Evolutionary conservation across 352 stramenopile genomes (phyloP).

Genomic region (Phytophthora gonapodyides): DNA sequence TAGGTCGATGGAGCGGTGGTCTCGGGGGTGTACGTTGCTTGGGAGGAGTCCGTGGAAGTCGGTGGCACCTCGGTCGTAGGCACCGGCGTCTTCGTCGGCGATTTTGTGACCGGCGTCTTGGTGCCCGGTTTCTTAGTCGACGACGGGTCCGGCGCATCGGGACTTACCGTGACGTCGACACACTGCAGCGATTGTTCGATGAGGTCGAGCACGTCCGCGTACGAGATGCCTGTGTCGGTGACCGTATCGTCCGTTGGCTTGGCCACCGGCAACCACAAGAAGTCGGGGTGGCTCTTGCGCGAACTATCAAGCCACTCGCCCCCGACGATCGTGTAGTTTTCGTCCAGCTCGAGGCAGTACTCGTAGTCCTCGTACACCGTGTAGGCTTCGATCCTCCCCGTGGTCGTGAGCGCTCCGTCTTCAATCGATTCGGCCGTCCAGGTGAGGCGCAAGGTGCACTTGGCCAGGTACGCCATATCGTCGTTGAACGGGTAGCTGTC

Average conservation of each 20-base stretch:
- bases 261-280: slow-evolving; percentile 41
- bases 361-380: slow-evolving; percentile 43
- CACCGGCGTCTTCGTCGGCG: not conserved
- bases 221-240: slow-evolving; percentile 30
- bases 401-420: slow-evolving; percentile 41
- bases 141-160: slow-evolving; percentile 12
- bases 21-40: slow-evolving; percentile 9
- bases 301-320: slow-evolving; percentile 45
- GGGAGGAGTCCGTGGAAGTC: no score
- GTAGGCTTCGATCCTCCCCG: slow-evolving; percentile 32
- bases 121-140: slow-evolving; percentile 23
- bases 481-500: slow-evolving; percentile 61
- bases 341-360: slow-evolving; percentile 49
- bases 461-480: slow-evolving; percentile 36
- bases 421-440: slow-evolving; percentile 55
- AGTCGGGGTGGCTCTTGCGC: slow-evolving; percentile 40
- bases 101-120: slow-evolving; percentile 15
- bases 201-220: slow-evolving; percentile 23
- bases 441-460: slow-evolving; percentile 46
- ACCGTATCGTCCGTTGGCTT: slow-evolving; percentile 34
- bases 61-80: slow-evolving; percentile 7
- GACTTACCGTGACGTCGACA: slow-evolving; percentile 25
- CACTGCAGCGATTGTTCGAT: slow-evolving; percentile 26
- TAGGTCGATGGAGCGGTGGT: not conserved
- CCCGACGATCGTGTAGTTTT: slow-evolving; percentile 47